Conservation (phyloP, 805 yeast species). For the Huiozyma sinensis region DNA sequence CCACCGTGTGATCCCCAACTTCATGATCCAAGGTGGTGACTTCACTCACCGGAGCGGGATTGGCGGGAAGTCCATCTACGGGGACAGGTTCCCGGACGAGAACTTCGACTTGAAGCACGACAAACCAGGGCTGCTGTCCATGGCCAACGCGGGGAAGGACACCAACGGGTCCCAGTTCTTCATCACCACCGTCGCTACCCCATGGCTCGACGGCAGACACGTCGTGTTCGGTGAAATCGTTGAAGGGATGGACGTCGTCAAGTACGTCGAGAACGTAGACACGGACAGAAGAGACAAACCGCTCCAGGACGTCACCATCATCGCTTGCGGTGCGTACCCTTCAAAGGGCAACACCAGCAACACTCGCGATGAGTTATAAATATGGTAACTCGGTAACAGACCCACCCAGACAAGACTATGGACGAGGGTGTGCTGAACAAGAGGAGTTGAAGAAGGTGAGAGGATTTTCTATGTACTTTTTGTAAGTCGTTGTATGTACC, state of each 20-base stretch:
- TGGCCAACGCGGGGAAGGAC: conserved; percentile 73
- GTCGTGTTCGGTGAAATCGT: conserved; percentile 95
- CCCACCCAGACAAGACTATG: no score
- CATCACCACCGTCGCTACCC: conserved; percentile 71
- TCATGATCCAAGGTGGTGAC: conserved; percentile 79
- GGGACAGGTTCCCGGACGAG: conserved; percentile 57
- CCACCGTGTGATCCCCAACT: conserved; percentile 62
- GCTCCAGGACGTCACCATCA: conserved; percentile 48
- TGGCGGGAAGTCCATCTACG: conserved; percentile 70
- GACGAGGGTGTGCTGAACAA: no score
- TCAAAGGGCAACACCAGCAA: not conserved
- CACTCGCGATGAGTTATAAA: not conserved
- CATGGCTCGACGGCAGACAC: conserved; percentile 90
- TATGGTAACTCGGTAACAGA: no score
- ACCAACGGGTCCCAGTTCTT: conserved; percentile 93
- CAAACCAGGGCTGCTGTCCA: conserved; percentile 57
- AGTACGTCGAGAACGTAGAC: conserved; percentile 60
- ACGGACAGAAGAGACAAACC: conserved; percentile 70
- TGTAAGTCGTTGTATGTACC: no score
- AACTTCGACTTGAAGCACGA: conserved; percentile 58
- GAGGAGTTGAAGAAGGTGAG: no score
- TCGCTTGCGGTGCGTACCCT: conserved; percentile 45
- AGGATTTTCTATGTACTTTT: no score
- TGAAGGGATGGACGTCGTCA: conserved; percentile 76
- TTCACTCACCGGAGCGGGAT: conserved; percentile 59